phyloP scores from a whole-genome alignment of 23 red algal genomes.

The Porphyridium purpureum region DNA sequence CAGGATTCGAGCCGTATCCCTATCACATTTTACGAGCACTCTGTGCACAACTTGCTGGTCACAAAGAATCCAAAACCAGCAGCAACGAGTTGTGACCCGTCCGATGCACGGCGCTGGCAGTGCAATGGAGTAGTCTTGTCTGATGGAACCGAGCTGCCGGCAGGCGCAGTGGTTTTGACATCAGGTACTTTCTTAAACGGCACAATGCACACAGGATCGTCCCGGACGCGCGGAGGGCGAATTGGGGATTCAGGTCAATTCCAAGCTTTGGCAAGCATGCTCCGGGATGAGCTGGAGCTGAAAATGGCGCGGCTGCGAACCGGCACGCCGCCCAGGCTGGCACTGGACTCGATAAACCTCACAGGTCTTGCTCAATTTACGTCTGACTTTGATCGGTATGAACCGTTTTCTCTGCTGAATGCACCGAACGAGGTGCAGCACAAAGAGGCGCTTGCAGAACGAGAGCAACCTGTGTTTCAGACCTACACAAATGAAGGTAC shows the following conservation, averaged over 20 bases:
- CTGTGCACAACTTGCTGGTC: constrained; percentile 27
- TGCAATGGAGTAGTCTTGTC: too few relatives aligned
- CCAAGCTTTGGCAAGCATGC: too few relatives aligned
- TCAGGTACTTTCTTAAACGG: constrained; percentile 70
- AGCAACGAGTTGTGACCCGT: too few relatives aligned
- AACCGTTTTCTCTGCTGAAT: too few relatives aligned
- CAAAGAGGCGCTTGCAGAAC: too few relatives aligned
- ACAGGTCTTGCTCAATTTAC: constrained; percentile 9
- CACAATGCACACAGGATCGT: constrained; percentile 20
- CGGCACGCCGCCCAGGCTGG: constrained; percentile 45
- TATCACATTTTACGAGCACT: constrained; percentile 9
- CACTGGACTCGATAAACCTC: constrained; percentile 17
- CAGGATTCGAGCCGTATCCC: too few relatives aligned
- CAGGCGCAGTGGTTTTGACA: constrained; percentile 33
- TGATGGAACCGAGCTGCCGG: constrained; percentile 2
- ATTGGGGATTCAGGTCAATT: constrained; percentile 20
- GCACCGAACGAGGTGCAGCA: too few relatives aligned
- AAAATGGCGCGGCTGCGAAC: constrained; percentile 45
- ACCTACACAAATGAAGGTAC: constrained; percentile 16
- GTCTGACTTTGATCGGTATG: constrained; percentile 18
- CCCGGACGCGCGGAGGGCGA: constrained; percentile 9
- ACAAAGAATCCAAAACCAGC: constrained; percentile 2
- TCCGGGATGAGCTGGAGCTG: too few relatives aligned
- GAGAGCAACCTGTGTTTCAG: too few relatives aligned
- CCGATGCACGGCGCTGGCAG: too few relatives aligned